Conservation (phyloP, 208 protist species). For the Kentomonas sorsogonicus region DNA sequence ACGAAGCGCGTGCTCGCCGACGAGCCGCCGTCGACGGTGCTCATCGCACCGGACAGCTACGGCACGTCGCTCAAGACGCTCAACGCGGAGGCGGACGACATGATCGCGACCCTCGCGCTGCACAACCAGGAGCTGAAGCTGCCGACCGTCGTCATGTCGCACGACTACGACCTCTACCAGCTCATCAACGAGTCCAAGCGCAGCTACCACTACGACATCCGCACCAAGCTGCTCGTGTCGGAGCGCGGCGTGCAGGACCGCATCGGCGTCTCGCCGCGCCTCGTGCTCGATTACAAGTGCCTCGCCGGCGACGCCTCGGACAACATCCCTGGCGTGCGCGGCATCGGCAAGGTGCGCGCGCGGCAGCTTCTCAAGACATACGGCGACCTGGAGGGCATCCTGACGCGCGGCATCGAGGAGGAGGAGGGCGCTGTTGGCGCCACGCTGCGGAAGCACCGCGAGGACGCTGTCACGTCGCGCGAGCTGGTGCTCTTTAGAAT, state of each 20-base stretch:
- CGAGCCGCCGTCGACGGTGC: conserved; percentile 56
- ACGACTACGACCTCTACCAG: conserved; percentile 88
- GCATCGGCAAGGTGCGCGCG: conserved; percentile 80
- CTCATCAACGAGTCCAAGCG: conserved; percentile 71
- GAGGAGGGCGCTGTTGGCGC: conserved; percentile 60
- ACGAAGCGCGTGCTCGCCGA: conserved; percentile 73
- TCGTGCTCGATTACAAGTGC: conserved; percentile 83
- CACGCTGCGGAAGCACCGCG: conserved; percentile 36
- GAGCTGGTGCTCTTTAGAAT: conserved; percentile 77
- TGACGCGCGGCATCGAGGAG: conserved; percentile 57
- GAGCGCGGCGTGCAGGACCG: conserved; percentile 76
- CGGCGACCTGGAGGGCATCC: conserved; percentile 77
- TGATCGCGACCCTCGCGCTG: conserved; percentile 78
- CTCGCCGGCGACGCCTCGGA: conserved; percentile 81
- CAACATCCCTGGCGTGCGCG: conserved; percentile 83
- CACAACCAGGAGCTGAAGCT: conserved; percentile 68
- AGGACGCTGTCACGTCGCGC: conserved; percentile 58
- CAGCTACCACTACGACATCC: conserved; percentile 83
- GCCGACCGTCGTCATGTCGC: conserved; percentile 81
- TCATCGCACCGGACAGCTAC: conserved; percentile 75
- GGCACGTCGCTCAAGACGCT: conserved; percentile 58
- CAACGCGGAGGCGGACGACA: conserved; percentile 88
- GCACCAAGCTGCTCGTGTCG: conserved; percentile 82
- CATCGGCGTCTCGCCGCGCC: conserved; percentile 74
- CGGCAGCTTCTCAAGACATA: conserved; percentile 83